A percentile compares a stretch with the other conserved stretches of the same genome.
These are phyloP conservation scores for Stagonosporopsis rhizophila DNA, from an alignment of 2,329 filamentous ascomycete genomes.

Conservation along the genomic window DNA sequence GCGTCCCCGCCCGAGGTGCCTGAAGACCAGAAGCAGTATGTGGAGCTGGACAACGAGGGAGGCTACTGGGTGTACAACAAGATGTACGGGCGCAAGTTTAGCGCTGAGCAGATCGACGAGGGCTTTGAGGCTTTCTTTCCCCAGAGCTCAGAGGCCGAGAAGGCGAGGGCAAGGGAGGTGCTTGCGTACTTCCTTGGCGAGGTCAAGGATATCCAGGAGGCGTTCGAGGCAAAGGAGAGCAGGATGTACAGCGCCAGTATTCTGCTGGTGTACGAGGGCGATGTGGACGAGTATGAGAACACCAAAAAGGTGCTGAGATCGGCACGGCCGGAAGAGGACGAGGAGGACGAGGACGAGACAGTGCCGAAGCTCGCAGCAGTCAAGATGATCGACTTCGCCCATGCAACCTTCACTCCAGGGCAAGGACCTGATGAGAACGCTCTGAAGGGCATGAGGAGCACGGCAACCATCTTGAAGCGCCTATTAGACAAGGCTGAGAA, in stretches of 20 bases:
- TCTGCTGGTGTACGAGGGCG: constrained; percentile 71
- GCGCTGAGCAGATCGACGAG: constrained; percentile 60
- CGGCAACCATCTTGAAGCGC: constrained; percentile 74
- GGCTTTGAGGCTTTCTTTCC: constrained; percentile 65
- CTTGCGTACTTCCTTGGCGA: constrained; percentile 52
- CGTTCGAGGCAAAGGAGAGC: constrained; percentile 68
- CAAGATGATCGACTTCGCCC: constrained; percentile 96
- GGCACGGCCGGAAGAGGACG: constrained; percentile 38
- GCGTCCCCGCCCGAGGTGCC: constrained; percentile 27
- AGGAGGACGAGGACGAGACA: constrained; percentile 55
- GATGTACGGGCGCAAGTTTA: constrained; percentile 68
- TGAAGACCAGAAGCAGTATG: constrained; percentile 38
- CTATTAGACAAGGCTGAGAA: constrained; percentile 53
- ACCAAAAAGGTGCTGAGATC: constrained; percentile 42
- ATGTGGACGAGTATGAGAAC: constrained; percentile 61
- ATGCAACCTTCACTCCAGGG: constrained; percentile 83
- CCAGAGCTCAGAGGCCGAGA: constrained; percentile 30
- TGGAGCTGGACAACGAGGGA: constrained; percentile 54
- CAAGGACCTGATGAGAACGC: constrained; percentile 86
- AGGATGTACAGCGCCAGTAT: constrained; percentile 73
- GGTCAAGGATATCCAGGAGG: constrained; percentile 62
- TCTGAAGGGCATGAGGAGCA: constrained; percentile 74
- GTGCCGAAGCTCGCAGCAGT: constrained; percentile 75
- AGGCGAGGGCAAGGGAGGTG: constrained; percentile 55
- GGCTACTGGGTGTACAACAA: constrained; percentile 69